Conservation (phyloP, 1,139 yeast genomes). For the Kodamaea sp. region DNA sequence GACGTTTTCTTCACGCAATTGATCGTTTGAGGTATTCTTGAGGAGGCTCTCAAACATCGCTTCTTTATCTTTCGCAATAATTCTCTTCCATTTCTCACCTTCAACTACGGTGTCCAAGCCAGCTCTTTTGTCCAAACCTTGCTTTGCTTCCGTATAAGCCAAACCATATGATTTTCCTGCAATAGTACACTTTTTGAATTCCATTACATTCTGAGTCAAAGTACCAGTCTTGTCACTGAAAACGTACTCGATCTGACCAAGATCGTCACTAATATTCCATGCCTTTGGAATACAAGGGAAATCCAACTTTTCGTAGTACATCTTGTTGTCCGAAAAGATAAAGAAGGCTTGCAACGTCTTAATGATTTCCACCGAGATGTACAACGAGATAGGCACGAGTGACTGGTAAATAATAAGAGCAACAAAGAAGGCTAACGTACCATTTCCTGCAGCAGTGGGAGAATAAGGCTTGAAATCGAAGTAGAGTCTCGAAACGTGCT, state of each 20-base stretch:
- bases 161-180: slow-evolving; percentile 87
- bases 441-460: slow-evolving; percentile 68
- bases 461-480: slow-evolving; percentile 63
- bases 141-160: slow-evolving; percentile 95
- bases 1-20: slow-evolving; percentile 61
- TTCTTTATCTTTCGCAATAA: slow-evolving; percentile 62
- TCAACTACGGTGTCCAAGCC: slow-evolving; percentile 80
- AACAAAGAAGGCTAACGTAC: slow-evolving; percentile 84
- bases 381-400: slow-evolving; percentile 90
- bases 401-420: slow-evolving; percentile 87
- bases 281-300: slow-evolving; percentile 96
- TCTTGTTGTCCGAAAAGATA: slow-evolving; percentile 81
- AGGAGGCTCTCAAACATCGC: slow-evolving; percentile 63
- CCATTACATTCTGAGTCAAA: slow-evolving; percentile 95
- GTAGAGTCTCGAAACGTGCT: slow-evolving; percentile 57
- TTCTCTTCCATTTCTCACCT: slow-evolving; percentile 58
- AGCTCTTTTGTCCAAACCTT: slow-evolving; percentile 85
- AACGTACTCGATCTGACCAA: slow-evolving; percentile 94
- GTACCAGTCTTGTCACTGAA: slow-evolving; percentile 98
- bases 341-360: slow-evolving; percentile 93
- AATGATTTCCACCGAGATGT: slow-evolving; percentile 91
- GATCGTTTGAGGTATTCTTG: slow-evolving; percentile 50
- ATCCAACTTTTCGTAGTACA: slow-evolving; percentile 84
- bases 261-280: slow-evolving; percentile 96
- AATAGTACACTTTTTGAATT: slow-evolving; percentile 88